Evolutionary conservation across 2,329 filamentous ascomycete species (phyloP).

Genomic region (Grosmannia penicillata): DNA sequence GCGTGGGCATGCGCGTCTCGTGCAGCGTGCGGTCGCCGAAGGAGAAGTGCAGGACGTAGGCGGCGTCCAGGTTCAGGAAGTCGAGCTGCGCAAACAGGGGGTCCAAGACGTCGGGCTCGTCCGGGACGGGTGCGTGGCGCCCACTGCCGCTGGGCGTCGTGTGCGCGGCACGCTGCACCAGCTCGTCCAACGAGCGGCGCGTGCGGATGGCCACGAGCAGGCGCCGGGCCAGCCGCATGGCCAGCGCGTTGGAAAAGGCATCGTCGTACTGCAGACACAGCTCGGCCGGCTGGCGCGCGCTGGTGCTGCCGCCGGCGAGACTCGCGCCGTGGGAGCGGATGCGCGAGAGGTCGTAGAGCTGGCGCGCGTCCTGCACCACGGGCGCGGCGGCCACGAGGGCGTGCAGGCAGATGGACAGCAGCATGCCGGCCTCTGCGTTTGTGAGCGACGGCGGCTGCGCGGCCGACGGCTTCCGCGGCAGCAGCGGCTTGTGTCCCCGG

Average conservation of each 20-base stretch:
- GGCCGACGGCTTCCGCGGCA: no score
- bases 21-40: slow-evolving; percentile 37
- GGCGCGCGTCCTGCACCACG: slow-evolving; percentile 28
- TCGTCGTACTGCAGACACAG: slow-evolving; percentile 48
- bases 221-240: slow-evolving; percentile 41
- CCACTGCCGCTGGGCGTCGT: background rate
- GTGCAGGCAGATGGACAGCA: slow-evolving; percentile 47
- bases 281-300: slow-evolving; percentile 29
- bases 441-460: slow-evolving; percentile 23
- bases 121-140: no score
- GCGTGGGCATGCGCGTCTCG: slow-evolving; percentile 39
- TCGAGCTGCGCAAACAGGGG: slow-evolving; percentile 39
- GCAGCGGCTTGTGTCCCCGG: no score
- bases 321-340: slow-evolving; percentile 39
- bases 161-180: slow-evolving; percentile 14
- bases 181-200: slow-evolving; percentile 33
- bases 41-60: slow-evolving; percentile 31
- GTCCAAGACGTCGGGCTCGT: slow-evolving; percentile 27
- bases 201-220: slow-evolving; percentile 42
- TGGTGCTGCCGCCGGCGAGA: slow-evolving; percentile 28
- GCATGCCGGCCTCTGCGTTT: slow-evolving; percentile 33
- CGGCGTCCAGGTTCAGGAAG: slow-evolving; percentile 28
- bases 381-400: slow-evolving; percentile 45
- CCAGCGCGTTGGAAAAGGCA: slow-evolving; percentile 45
- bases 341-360: slow-evolving; percentile 44